phyloP scores from a whole-genome alignment of 306 rosid species.

The Lathyrus tuberosus region DNA sequence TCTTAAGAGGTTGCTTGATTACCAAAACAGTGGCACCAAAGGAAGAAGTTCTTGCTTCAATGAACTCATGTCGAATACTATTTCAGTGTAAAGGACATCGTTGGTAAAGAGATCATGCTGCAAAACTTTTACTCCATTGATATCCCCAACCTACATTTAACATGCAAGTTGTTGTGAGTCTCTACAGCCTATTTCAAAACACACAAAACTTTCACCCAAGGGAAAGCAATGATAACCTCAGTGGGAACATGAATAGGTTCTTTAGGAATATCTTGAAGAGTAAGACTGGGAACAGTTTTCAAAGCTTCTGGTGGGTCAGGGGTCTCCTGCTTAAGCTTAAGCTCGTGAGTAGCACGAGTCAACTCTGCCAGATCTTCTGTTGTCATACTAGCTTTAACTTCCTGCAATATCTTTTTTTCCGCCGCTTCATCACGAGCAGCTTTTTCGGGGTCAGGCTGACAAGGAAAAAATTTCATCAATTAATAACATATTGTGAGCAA shows the following conservation, averaged over 20 bases:
- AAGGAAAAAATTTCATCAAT: conserved; percentile 35
- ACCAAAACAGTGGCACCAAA: conserved; percentile 92
- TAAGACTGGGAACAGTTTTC: conserved; percentile 90
- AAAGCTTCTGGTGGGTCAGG: conserved; percentile 97
- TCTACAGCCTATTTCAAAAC: conserved; percentile 34
- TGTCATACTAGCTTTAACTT: conserved; percentile 83
- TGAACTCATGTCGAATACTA: conserved; percentile 82
- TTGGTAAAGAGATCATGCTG: conserved; percentile 96
- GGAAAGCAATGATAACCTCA: conserved; percentile 59
- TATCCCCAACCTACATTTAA: conserved; percentile 69
- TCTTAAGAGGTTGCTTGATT: conserved; percentile 42
- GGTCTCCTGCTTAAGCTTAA: conserved; percentile 89
- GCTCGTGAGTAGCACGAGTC: conserved; percentile 82
- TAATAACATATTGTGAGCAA: conserved; percentile 31
- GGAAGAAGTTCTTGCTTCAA: conserved; percentile 92
- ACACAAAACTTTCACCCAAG: conserved; percentile 9
- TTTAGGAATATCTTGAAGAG: conserved; percentile 89
- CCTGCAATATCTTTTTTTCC: conserved; percentile 72
- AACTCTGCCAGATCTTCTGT: conserved; percentile 88
- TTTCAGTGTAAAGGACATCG: conserved; percentile 90
- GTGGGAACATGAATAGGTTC: conserved; percentile 79
- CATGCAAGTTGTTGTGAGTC: conserved; percentile 35
- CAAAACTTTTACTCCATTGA: conserved; percentile 85
- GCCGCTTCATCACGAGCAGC: conserved; percentile 82
- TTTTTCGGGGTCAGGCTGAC: conserved; percentile 94